Conservation (phyloP, 2,329 filamentous ascomycete species). For the Pseudocercospora fuligena region DNA sequence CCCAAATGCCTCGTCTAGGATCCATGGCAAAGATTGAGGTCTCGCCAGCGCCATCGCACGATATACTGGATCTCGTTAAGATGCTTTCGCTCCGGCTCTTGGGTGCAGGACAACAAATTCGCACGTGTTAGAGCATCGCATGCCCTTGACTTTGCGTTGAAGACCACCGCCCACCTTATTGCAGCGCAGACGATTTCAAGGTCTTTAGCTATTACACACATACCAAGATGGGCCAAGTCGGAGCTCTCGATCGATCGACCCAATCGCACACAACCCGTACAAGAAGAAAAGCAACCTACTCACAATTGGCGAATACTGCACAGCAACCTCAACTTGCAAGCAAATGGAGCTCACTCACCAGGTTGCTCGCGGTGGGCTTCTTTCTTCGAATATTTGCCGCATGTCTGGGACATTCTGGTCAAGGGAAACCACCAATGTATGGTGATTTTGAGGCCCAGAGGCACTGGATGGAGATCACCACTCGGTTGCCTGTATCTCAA, state of each 20-base stretch:
- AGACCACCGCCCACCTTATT: background rate
- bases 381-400: conserved; percentile 90
- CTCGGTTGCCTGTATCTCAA: conserved; percentile 81
- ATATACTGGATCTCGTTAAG: background rate
- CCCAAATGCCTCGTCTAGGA: background rate
- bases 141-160: background rate
- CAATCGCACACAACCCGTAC: background rate
- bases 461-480: conserved; percentile 98
- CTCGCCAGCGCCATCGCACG: conserved; percentile 51
- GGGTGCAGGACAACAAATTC: background rate
- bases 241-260: background rate
- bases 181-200: too few species aligned
- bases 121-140: background rate
- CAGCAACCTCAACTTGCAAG: background rate
- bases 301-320: background rate
- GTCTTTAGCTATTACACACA: background rate
- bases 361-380: conserved; percentile 40
- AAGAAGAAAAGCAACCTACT: background rate
- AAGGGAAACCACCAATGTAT: conserved; percentile 81
- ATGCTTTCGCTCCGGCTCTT: background rate
- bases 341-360: background rate
- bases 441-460: conserved; percentile 97
- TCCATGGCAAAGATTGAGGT: background rate
- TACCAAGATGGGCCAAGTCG: background rate
- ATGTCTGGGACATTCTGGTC: conserved; percentile 92